Evolutionary conservation across 2,329 filamentous ascomycete species (phyloP), one percentile per base, ranked within the genome.

Genomic region (Byssochlamys sp.): DNA sequence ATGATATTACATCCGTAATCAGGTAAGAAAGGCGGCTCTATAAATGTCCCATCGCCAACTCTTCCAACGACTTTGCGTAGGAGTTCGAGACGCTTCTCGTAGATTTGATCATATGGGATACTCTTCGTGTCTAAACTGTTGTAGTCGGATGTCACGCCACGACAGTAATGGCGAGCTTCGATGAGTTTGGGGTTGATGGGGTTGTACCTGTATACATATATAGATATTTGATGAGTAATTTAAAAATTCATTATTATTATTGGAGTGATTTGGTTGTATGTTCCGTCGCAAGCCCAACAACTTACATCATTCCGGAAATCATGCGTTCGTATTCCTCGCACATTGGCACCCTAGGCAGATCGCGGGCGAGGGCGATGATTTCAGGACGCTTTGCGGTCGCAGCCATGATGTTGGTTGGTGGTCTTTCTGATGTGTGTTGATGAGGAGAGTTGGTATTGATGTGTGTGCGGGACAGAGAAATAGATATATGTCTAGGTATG

Each of bases 221-320:
- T 25, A 14, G 25, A 5, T 24, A 2, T 12, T 29, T 5, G n/a
- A 29, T 29, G 19, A 19, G 19, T 19, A 19, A 19, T 19, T 19
- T 19, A 19, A 19, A 19, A 19, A 19, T 19, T 19, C 19, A 19
- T 19, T 19, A 19, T 19, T 19, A 19, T 19, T 19, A 19, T 19
- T 19, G 19, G 19, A 19, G 19, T 19, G 19, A 19, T 19, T 19
- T 19, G 19, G 19, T 19, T 19, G 19, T 19, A 19, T 19, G 19
- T 19, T 19, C 19, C 19, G 19, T 19, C 19, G 19, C 19, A 19
- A 19, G 19, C 19, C 14, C 27, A 29, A 31, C 3, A 11, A 60
- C 62, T 19, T 59, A 71, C 69, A 71, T 62, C 69, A 72, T 72
- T 7, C 69, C 69, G 1, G 69, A 72, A 51, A 72, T 65, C 69